Evolutionary conservation across 345 rosid genomes (phyloP).

Genomic region (Angophora floribunda): DNA sequence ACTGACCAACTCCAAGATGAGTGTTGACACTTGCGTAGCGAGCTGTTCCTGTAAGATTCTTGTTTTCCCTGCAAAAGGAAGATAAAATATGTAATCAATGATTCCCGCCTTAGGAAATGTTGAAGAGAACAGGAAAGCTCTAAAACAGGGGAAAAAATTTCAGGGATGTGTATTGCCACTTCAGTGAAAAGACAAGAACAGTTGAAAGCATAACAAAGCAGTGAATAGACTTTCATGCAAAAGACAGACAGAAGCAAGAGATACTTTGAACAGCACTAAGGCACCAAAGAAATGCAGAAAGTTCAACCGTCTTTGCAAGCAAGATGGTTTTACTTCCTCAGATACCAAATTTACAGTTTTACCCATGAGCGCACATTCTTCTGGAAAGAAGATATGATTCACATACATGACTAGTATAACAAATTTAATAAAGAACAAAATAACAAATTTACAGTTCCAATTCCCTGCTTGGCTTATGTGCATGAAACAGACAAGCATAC

Average conservation of each 20-base stretch:
- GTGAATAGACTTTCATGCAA: not conserved
- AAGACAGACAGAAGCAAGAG: not conserved
- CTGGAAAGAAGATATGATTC: not conserved
- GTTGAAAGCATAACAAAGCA: not conserved
- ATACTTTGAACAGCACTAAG: not conserved
- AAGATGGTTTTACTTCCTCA: not conserved
- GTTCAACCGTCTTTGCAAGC: not conserved
- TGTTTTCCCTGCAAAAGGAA: constrained; percentile 68
- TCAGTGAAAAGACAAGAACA: not conserved
- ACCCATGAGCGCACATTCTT: not conserved
- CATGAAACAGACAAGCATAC: not conserved
- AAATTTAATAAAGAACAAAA: not conserved
- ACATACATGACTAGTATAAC: not conserved
- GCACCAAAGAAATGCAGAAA: not conserved
- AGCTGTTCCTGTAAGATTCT: constrained; percentile 97
- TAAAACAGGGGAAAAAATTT: not conserved
- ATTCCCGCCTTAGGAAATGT: not conserved
- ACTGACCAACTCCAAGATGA: constrained; percentile 93
- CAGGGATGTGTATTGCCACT: not conserved
- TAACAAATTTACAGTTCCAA: not conserved
- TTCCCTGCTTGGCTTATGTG: not conserved
- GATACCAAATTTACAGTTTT: not conserved
- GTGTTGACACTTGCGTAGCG: constrained; percentile 97
- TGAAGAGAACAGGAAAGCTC: not conserved
- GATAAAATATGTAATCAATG: not conserved